These are phyloP conservation scores for Penicillium griseofulvum DNA, from an alignment of 2,329 filamentous ascomycete species.

Conservation along the genomic window DNA sequence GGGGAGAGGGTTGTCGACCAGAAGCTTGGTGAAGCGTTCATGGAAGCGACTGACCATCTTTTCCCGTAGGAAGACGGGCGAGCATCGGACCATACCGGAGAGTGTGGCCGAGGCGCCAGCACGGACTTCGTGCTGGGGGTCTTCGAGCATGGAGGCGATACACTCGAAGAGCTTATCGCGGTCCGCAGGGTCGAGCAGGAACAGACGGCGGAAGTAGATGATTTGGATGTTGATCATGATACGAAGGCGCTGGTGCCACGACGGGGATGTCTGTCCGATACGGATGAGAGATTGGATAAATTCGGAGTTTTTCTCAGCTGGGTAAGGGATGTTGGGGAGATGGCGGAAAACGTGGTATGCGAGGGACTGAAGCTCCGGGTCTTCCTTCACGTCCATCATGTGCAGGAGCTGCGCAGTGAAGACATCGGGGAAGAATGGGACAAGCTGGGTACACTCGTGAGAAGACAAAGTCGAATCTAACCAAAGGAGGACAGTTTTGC, in stretches of 20 bases:
- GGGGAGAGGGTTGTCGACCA: conserved; percentile 83
- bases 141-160: conserved; percentile 92
- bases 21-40: conserved; percentile 71
- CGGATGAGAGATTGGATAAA: conserved; percentile 85
- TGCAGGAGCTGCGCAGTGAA: conserved; percentile 93
- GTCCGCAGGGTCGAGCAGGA: conserved; percentile 73
- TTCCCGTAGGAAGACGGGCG: conserved; percentile 73
- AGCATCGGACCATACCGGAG: conserved; percentile 97
- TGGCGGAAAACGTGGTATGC: conserved; percentile 98
- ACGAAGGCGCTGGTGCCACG: conserved; percentile 93
- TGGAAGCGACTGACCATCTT: conserved; percentile 74
- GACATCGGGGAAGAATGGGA: conserved; percentile 83
- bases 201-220: conserved; percentile 94
- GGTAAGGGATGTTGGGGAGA: conserved; percentile 90
- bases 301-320: conserved; percentile 74
- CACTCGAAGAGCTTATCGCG: conserved; percentile 81
- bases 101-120: conserved; percentile 89
- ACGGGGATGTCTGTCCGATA: conserved; percentile 77
- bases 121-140: conserved; percentile 88
- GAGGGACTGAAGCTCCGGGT: conserved; percentile 88
- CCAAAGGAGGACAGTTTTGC: conserved; percentile 95
- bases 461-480: conserved; percentile 87
- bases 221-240: conserved; percentile 98
- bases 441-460: conserved; percentile 86
- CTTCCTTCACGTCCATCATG: conserved; percentile 99